phyloP scores from a whole-genome alignment of 345 rosid species.

The Murraya paniculata region DNA sequence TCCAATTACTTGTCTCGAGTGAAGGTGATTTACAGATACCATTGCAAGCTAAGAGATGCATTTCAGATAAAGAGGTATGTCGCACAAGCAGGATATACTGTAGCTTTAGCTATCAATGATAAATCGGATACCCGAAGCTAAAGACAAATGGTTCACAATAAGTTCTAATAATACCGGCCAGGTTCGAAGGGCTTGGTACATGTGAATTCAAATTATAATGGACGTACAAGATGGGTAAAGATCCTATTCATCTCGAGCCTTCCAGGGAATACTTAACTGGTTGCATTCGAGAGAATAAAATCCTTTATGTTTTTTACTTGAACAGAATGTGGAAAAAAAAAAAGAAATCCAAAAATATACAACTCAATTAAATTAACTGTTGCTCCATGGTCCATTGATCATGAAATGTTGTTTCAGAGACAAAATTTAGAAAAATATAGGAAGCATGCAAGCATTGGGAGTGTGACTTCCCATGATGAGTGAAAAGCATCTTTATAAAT shows the following conservation, averaged over 20 bases:
- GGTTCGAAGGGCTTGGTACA: neutral
- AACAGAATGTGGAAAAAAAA: slow-evolving; percentile 6
- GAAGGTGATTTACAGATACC: neutral
- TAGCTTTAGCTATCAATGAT: neutral
- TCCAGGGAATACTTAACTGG: neutral
- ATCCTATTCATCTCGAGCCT: slow-evolving; percentile 1
- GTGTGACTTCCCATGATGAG: neutral
- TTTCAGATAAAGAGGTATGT: neutral
- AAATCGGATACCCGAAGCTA: neutral
- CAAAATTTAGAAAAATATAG: slow-evolving; percentile 5
- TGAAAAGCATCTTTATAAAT: neutral
- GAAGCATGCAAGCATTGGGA: neutral
- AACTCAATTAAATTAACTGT: slow-evolving; percentile 14
- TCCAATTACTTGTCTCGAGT: slow-evolving; percentile 2
- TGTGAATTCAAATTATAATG: slow-evolving; percentile 1
- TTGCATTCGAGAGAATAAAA: slow-evolving; percentile 2
- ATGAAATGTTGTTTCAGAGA: neutral
- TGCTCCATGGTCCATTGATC: slow-evolving; percentile 12
- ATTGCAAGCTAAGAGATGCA: neutral
- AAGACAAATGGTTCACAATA: neutral
- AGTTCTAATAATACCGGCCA: neutral
- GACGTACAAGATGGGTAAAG: neutral
- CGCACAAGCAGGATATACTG: no score
- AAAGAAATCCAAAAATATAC: neutral
- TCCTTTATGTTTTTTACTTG: slow-evolving; percentile 2